Percentiles rank a stretch among this genome's conserved stretches.
These are phyloP conservation scores for Mycena vulgaris DNA, from an alignment of 768 basidiomycete species.

Conservation along the genomic window DNA sequence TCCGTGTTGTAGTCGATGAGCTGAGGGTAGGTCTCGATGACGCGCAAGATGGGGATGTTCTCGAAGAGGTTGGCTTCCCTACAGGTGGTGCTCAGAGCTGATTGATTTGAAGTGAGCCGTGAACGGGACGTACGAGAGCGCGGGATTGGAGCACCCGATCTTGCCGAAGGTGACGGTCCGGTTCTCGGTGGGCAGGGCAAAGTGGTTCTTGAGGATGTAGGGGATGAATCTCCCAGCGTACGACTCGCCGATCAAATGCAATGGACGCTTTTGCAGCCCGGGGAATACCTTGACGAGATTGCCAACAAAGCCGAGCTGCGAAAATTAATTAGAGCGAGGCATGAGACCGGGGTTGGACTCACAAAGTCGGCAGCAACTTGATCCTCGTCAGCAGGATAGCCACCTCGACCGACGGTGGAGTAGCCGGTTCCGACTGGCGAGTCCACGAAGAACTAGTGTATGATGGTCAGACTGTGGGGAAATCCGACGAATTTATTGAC, in stretches of 20 bases:
- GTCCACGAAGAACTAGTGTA: slow-evolving; percentile 57
- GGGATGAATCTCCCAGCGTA: slow-evolving; percentile 55
- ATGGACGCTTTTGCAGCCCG: slow-evolving; percentile 12
- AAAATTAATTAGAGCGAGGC: slow-evolving; percentile 63
- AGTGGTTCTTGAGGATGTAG: slow-evolving; percentile 65
- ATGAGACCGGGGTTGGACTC: slow-evolving; percentile 52
- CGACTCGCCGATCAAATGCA: slow-evolving; percentile 20
- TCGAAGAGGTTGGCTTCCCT: slow-evolving; percentile 21
- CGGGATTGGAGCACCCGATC: slow-evolving; percentile 30
- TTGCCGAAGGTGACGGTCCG: slow-evolving; percentile 20
- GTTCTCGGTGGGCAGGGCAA: slow-evolving; percentile 50
- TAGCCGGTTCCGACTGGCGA: slow-evolving; percentile 53
- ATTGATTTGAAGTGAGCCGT: background rate
- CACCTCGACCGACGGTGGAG: slow-evolving; percentile 24
- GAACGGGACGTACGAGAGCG: slow-evolving; percentile 21
- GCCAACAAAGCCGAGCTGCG: slow-evolving; percentile 59
- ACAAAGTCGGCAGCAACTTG: slow-evolving; percentile 41
- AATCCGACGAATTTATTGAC: background rate
- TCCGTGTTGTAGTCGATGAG: slow-evolving; percentile 78
- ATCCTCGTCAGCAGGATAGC: slow-evolving; percentile 56
- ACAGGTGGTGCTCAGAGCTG: background rate
- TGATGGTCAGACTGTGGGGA: too few relatives aligned
- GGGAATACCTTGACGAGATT: slow-evolving; percentile 56
- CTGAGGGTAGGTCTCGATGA: slow-evolving; percentile 82
- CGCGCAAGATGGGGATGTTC: slow-evolving; percentile 23